A percentile compares a stretch with the other conserved stretches of the same genome.
Conservation (phyloP, 768 basidiomycete species). For the Boletus rufocinnamomeus region DNA sequence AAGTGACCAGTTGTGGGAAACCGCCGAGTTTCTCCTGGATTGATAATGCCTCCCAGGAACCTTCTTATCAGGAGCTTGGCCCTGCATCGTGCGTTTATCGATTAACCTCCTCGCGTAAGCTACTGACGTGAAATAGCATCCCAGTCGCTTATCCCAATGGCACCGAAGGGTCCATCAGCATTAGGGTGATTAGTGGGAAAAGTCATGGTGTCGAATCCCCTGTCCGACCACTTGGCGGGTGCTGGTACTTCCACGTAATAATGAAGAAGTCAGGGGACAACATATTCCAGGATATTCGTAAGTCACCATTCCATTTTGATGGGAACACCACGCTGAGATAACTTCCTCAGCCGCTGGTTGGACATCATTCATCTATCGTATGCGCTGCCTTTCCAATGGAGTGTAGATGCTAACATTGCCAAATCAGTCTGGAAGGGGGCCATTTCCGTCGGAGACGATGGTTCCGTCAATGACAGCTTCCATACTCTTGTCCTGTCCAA, state of each 20-base stretch:
- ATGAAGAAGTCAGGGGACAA: slow-evolving; percentile 58
- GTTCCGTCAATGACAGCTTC: slow-evolving; percentile 53
- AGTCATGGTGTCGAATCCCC: slow-evolving; percentile 86
- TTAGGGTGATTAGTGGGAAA: slow-evolving; percentile 89
- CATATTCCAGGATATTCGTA: slow-evolving; percentile 84
- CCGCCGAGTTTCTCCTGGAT: not conserved
- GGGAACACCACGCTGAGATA: not conserved
- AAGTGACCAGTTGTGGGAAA: slow-evolving; percentile 25
- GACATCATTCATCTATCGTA: slow-evolving; percentile 88
- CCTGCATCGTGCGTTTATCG: slow-evolving; percentile 52
- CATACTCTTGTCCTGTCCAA: slow-evolving; percentile 85
- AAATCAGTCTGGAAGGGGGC: slow-evolving; percentile 48
- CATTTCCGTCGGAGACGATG: slow-evolving; percentile 57
- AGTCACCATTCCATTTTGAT: slow-evolving; percentile 28
- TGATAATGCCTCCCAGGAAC: slow-evolving; percentile 47
- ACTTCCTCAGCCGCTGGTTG: slow-evolving; percentile 65
- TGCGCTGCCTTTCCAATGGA: slow-evolving; percentile 24
- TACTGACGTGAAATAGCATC: slow-evolving; percentile 46
- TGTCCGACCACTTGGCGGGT: slow-evolving; percentile 88
- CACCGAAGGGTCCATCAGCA: slow-evolving; percentile 60
- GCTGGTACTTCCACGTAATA: slow-evolving; percentile 87
- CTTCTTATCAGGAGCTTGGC: slow-evolving; percentile 81
- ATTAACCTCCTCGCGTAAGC: slow-evolving; percentile 2
- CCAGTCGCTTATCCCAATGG: slow-evolving; percentile 75
- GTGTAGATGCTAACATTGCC: slow-evolving; percentile 4